Evolutionary conservation across 331 rosid genomes (phyloP), one percentile per base, ranked within the genome.

Genomic region (Quercus phellos): DNA sequence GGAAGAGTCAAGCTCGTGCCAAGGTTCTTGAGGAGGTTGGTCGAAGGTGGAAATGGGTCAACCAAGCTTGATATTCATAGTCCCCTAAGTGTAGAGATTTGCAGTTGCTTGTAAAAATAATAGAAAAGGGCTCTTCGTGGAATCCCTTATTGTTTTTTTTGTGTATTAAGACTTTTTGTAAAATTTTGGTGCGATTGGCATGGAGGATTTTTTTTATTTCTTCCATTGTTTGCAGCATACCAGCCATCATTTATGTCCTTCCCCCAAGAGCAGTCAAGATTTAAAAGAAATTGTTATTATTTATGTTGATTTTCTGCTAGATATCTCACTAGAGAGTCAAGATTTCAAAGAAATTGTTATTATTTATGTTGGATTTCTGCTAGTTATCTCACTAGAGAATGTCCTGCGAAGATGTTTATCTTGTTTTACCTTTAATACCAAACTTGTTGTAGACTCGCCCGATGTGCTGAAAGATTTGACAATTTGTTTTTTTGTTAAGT

Each of bases 41-140:
- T 56, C 92, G 93, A 75, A 91, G 99, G 83, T 92, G 99, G 98
- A 94, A 83, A 83, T 91, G 99, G 97, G 89, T 78, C 21, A 78
- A 79, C 80, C 88, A 90, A 82, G 86, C 85, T 84, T 89, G 84
- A 77, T 27, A 50, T 29, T 70, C 35, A 55, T 35, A 3, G 16
- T 13, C 66, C 66, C 24, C 6, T 43, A 68, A 50, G 63, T 76
- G 75, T 75, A 85, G 69, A 83, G 83, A 69, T 46, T 22, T 61
- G 16, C 35, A 29, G 19, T 78, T 79, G 30, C 35, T 24, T 76
- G n/a, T 59, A 63, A 61, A 64, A 22, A 59, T 80, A 69, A 75
- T 55, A 19, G 70, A 46, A 13, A 13, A 70, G 80, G 43, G 6
- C 12, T 60, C 32, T 43, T 4, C 5, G 75, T 18, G 72, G 84